Evolutionary conservation across 2,329 filamentous ascomycete species (phyloP), one percentile per base, ranked within the genome.

Genomic region (Aureobasidium melanogenum): DNA sequence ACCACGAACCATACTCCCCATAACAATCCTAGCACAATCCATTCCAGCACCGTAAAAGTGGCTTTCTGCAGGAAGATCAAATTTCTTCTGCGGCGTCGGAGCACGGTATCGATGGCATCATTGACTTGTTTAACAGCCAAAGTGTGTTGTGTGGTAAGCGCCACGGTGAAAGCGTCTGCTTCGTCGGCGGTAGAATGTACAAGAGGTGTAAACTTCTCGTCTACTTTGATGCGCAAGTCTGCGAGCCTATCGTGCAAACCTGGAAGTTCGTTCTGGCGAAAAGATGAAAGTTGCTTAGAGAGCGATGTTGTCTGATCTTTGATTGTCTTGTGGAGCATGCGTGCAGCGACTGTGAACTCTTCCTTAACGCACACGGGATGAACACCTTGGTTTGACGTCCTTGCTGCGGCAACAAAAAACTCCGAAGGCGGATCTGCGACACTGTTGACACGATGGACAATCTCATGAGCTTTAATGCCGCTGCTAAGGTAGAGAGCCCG

Each of bases 1-100:
- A 97, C 92, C 36, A 96, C 79, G 63, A 95, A 84, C 91, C 93
- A 97, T 17, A 95, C 86, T 74, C 88, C 91, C 91, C 94, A 97
- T 86, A 97, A 90, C 67, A 95, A 83, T 4, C 88, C 89, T 41
- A 97, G 85, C 19, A 97, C 81, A 54, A 85, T 77, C 91, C 91
- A 97, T 77, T 97, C 93, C 17, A 97, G 83, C 22, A 87, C 75
- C 60, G 91, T 84, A 82, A 91, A 97, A 15, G 90, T 87, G 0
- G 85, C 84, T 15, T 89, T 80, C 41, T 90, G 80, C 26, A 91
- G 74, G 85, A 90, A 91, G 60, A 89, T 80, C 69, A 94, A 80
- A 57, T 91, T 80, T 63, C 88, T 81, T 63, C 89, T 80, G 56
- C 91, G 80, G 78, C 89, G 86, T 69, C 88, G 84, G 63, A 94